Conservation (phyloP, 257 asterid genomes). For the Plantago elongata region DNA sequence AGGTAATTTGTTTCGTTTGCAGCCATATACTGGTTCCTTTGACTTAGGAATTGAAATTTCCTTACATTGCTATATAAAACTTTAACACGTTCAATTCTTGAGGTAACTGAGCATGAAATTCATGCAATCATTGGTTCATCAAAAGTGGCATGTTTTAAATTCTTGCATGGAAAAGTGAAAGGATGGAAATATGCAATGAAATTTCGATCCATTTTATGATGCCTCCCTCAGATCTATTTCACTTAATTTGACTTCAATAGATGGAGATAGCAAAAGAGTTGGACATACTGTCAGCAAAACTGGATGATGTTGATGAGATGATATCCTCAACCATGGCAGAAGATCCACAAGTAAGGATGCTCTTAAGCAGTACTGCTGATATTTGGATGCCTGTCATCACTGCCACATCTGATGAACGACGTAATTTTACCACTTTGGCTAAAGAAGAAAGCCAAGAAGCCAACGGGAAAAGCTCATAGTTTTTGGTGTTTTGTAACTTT, state of each 20-base stretch:
- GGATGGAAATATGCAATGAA: too few species aligned
- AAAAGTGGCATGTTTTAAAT: too few species aligned
- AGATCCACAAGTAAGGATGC: constrained; percentile 67
- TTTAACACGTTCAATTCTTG: too few species aligned
- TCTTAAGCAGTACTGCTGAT: constrained; percentile 77
- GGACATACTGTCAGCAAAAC: constrained; percentile 77
- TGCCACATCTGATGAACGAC: constrained; percentile 77
- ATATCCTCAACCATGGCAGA: constrained; percentile 71
- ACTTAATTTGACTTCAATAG: constrained; percentile 27
- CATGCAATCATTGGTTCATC: too few species aligned
- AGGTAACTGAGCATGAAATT: too few species aligned
- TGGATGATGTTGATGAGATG: constrained; percentile 74
- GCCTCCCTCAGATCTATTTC: not conserved
- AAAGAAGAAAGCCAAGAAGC: constrained; percentile 39
- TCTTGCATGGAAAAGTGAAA: too few species aligned
- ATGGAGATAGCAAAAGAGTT: constrained; percentile 76
- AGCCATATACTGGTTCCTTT: not conserved
- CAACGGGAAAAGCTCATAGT: constrained; percentile 41
- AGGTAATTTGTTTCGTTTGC: constrained; percentile 37
- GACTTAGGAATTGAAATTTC: too few species aligned
- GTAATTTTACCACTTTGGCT: constrained; percentile 39
- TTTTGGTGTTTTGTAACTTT: constrained; percentile 6
- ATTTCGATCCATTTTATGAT: too few species aligned
- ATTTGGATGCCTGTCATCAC: constrained; percentile 94
- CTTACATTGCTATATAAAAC: too few species aligned